Conservation (phyloP, 345 rosid genomes). For the Eucalyptus paniculata region DNA sequence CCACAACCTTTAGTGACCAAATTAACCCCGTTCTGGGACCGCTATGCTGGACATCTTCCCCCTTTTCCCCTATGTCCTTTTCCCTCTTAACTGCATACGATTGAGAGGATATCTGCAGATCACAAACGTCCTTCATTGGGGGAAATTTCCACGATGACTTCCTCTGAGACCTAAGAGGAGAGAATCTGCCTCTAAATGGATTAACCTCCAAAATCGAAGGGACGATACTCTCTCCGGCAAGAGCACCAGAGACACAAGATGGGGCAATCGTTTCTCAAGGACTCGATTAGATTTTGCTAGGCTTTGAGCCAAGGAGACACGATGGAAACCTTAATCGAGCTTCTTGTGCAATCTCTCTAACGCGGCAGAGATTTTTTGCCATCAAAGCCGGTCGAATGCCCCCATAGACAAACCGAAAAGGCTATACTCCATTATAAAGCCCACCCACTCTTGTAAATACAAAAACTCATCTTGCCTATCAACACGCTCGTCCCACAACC, state of each 20-base stretch:
- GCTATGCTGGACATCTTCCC: not conserved
- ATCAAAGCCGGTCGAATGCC: not conserved
- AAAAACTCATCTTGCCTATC: not conserved
- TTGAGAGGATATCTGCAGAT: not conserved
- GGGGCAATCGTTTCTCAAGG: not conserved
- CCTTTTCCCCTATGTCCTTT: not conserved
- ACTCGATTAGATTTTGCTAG: not conserved
- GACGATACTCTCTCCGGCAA: not conserved
- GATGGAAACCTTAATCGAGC: not conserved
- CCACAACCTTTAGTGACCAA: not conserved
- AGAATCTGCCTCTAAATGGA: not conserved
- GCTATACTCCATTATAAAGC: not conserved
- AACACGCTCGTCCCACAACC: not conserved
- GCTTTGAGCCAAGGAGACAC: not conserved
- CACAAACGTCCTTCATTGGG: not conserved
- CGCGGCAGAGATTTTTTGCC: not conserved
- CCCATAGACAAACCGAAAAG: not conserved
- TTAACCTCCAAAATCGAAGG: not conserved
- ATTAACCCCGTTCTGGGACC: not conserved
- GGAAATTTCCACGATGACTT: not conserved
- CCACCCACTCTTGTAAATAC: not conserved
- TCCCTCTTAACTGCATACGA: not conserved
- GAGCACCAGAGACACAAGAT: not conserved
- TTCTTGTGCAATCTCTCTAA: not conserved
- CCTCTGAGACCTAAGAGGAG: not conserved